Evolutionary conservation across 805 yeast genomes (phyloP), one percentile per base, ranked within the genome.

Genomic region (Saturnispora halmiae): DNA sequence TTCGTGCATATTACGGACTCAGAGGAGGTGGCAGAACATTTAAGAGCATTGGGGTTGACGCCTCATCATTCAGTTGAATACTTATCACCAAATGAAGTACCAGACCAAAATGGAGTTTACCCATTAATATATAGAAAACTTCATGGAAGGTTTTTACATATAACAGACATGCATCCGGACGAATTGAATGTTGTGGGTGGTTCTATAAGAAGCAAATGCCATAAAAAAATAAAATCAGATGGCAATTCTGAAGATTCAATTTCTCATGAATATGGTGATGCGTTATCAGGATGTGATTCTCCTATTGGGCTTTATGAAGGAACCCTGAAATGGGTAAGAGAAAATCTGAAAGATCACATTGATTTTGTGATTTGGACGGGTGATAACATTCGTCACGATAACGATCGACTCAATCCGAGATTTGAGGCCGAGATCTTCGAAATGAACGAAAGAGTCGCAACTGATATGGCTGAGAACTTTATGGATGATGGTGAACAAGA

Each of bases 351-450:
- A 45, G 92, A 82, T 57, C 77, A 84, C 48, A 77, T 85, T 36
- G 95, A 85, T 57, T 85, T 85, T 59, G 79, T 85, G 10, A 72
- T 85, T 11, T 85, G 95, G 95, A 84, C 95, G 0, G 95, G 95
- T 25, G 95, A 85, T 60, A 85, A 84, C 51, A 74, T 82, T 34
- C 69, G 94, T 42, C 95, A 84, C 57, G 94, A 84, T 57, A 82
- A 79, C 51, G 95, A 84, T 60, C 66, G 94, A 54, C 55, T 57
- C 16, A 61, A 63, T 52, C 95, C 95, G 2, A 72, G 95, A 64
- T 74, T 83, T 1, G 94, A 84, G 52, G 52, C 54, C 43, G 75
- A 77, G 42, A 85, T 85, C 34, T 74, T 83, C 46, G 79, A 77
- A 10, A 69, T 79, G 75, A 84, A 84, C 54, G 67, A 70, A 46